Evolutionary conservation across 176 grass and related monocot species (phyloP).

Genomic region (Musa itinerans): DNA sequence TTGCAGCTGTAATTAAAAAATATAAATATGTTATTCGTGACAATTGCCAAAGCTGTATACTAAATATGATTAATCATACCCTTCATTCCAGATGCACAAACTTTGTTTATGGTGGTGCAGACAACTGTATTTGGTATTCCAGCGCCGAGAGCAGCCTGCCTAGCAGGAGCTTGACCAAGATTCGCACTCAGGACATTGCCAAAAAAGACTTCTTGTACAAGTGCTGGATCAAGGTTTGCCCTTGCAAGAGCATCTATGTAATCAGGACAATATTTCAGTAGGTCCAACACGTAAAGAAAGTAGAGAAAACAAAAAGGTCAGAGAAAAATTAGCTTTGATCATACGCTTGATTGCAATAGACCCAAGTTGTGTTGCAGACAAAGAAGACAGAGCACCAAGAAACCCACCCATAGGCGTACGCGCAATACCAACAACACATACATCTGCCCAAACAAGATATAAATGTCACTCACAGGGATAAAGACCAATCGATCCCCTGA

Average conservation of each 20-base stretch:
- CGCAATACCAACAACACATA: slow-evolving; percentile 72
- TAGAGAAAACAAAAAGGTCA: not conserved
- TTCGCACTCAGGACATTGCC: slow-evolving; percentile 94
- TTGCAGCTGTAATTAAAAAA: slow-evolving; percentile 43
- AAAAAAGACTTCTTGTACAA: slow-evolving; percentile 95
- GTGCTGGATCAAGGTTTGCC: slow-evolving; percentile 49
- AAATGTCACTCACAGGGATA: not conserved
- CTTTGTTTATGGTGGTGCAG: slow-evolving; percentile 90
- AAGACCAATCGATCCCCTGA: not conserved
- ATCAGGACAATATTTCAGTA: not conserved
- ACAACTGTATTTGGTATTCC: slow-evolving; percentile 71
- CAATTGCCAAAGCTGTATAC: not conserved
- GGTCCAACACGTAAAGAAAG: not conserved
- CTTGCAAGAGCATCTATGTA: slow-evolving; percentile 54
- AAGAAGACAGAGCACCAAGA: slow-evolving; percentile 72
- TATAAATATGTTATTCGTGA: slow-evolving; percentile 10
- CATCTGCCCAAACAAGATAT: slow-evolving; percentile 26
- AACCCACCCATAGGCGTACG: slow-evolving; percentile 80
- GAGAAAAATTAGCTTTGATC: not conserved
- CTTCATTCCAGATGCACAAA: slow-evolving; percentile 90
- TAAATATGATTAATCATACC: slow-evolving; percentile 14
- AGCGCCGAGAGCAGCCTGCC: slow-evolving; percentile 74
- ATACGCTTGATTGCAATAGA: slow-evolving; percentile 75
- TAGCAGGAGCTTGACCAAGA: slow-evolving; percentile 85
- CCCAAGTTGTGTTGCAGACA: slow-evolving; percentile 75